Evolutionary conservation across 306 rosid genomes (phyloP), one percentile per base, ranked within the genome.

Genomic region (Inga leiocalycina): DNA sequence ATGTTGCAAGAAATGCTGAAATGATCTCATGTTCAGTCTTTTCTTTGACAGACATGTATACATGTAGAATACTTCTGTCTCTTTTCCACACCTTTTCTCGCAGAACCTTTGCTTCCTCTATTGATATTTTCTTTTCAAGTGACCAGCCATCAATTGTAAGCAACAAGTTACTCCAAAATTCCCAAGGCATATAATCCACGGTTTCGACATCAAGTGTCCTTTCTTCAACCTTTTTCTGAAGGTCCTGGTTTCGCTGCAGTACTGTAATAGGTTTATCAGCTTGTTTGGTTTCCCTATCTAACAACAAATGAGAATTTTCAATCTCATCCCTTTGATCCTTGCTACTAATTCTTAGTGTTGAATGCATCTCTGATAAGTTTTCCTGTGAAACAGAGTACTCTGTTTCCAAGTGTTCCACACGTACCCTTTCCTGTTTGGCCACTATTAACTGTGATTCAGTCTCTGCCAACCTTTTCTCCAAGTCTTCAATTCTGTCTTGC

Each of bases 121-220:
- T 44, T 19, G 90, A 72, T 88, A 96, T 90, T 85, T 96, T 96
- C 66, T 90, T 91, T 87, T 91, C 99, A 76, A 96, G 86, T 85
- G 89, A 77, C 98, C 98, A 96, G 51, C 99, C 99, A 86, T 96
- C 99, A 77, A 96, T 88, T 56, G 87, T 79, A 83, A 96, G 98
- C 84, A 93, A 89, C 81, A 93, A 74, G 71, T 78, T 87, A 83
- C 97, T 96, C 99, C 98, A 96, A 86, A 91, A 93, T 68, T 96
- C 99, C 97, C 86, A 83, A 17, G 99, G 94, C 97, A 90, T 91
- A 88, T 92, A 92, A 85, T 92, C 89, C 77, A 87, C 90, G 6
- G 92, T 94, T 81, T 86, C 95, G 76, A 86, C 93, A 78, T 88
- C 88, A 73, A 66, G 69, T 45, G 82, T 61, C 85, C 89, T 90